These are phyloP conservation scores for Beauveria australis DNA, from an alignment of 2,329 filamentous ascomycete genomes.

Conservation along the genomic window DNA sequence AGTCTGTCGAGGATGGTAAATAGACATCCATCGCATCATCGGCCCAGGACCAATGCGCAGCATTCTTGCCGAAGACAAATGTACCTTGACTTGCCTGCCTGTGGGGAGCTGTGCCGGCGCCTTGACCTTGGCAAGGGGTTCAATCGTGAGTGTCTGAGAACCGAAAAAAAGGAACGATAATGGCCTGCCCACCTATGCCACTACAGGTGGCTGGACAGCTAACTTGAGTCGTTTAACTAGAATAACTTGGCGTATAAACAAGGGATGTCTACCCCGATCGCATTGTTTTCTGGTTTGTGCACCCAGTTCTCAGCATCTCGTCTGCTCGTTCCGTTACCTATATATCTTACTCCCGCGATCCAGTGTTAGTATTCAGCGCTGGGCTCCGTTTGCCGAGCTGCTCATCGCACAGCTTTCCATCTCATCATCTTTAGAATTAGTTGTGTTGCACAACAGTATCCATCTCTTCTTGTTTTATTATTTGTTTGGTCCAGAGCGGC, in stretches of 20 bases:
- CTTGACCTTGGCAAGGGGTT: constrained; percentile 13
- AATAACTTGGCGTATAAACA: constrained; percentile 8
- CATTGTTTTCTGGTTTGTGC: neutral
- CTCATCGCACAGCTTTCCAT: neutral
- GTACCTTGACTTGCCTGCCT: neutral
- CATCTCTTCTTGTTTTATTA: neutral
- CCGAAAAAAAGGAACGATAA: constrained; percentile 9
- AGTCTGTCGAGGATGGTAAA: neutral
- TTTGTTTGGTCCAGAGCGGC: neutral
- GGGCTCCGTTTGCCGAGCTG: neutral
- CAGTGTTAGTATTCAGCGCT: neutral
- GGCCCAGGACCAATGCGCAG: neutral
- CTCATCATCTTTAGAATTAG: neutral
- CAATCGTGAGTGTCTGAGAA: constrained; percentile 11
- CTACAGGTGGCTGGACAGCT: constrained; percentile 1
- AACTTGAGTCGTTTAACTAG: neutral
- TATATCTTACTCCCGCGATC: neutral
- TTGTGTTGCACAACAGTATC: neutral
- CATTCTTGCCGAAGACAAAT: neutral
- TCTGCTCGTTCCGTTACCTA: neutral
- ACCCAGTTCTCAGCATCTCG: neutral
- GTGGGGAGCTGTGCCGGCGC: neutral
- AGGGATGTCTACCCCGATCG: constrained; percentile 1
- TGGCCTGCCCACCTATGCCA: neutral
- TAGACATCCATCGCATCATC: neutral